Conservation (phyloP, 1,284 basidiomycete genomes). For the Peniophora sp. region DNA sequence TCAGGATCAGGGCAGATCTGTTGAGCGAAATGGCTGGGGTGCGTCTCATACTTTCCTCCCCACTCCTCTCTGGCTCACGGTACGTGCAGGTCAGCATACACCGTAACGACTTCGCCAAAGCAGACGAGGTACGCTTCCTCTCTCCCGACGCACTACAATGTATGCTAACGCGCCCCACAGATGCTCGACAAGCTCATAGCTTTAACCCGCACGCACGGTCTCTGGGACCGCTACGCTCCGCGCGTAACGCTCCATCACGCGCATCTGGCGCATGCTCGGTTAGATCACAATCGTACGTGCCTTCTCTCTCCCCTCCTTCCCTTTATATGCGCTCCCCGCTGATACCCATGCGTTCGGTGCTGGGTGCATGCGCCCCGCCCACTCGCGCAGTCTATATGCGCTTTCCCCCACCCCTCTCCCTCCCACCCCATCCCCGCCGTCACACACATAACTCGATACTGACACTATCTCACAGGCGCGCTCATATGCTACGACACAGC, state of each 20-base stretch:
- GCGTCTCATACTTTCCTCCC: slow-evolving; percentile 14
- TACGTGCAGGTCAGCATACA: slow-evolving; percentile 47
- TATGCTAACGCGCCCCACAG: slow-evolving; percentile 18
- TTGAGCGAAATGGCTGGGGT: slow-evolving; percentile 60
- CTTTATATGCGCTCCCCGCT: too few species aligned
- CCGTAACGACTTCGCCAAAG: slow-evolving; percentile 57
- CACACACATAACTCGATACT: too few species aligned
- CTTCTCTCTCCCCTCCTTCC: too few species aligned
- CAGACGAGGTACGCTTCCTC: slow-evolving; percentile 32
- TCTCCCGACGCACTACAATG: not conserved
- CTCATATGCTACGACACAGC: slow-evolving; percentile 55
- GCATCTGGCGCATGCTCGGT: slow-evolving; percentile 59
- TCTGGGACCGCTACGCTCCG: slow-evolving; percentile 50
- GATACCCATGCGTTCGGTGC: too few species aligned
- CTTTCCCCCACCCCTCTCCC: too few species aligned
- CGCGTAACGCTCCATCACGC: slow-evolving; percentile 62
- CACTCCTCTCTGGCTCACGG: not conserved
- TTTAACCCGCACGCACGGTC: slow-evolving; percentile 45
- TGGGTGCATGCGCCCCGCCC: too few species aligned
- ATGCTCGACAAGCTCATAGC: slow-evolving; percentile 49
- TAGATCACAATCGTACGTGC: slow-evolving; percentile 26
- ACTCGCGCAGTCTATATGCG: too few species aligned
- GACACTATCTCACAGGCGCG: slow-evolving; percentile 22
- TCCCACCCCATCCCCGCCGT: too few species aligned
- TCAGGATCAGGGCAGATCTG: slow-evolving; percentile 62